A percentile compares a stretch with the other conserved stretches of the same genome.
Conservation (phyloP, 768 basidiomycete species). For the Boletus huronensis region DNA sequence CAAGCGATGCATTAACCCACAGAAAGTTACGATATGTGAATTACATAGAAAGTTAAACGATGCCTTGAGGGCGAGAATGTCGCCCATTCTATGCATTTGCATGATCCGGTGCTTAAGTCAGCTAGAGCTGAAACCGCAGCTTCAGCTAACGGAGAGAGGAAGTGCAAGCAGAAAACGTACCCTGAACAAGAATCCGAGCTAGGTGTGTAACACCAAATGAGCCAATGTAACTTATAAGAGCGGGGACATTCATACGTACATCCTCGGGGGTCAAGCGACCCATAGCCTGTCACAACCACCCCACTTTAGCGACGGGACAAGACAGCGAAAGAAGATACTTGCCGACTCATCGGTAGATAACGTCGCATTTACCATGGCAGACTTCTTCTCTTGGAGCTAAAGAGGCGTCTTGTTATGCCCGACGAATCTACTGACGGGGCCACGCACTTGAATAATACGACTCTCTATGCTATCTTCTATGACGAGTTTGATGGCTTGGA, state of each 20-base stretch:
- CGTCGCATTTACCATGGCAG: conserved; percentile 90
- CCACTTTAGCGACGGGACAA: conserved; percentile 10
- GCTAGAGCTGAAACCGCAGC: conserved; percentile 16
- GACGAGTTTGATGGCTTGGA: conserved; percentile 90
- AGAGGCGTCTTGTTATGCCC: neutral
- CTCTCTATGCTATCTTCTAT: conserved; percentile 96
- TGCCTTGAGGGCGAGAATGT: neutral
- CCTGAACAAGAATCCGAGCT: conserved; percentile 48
- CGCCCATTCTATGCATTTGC: neutral
- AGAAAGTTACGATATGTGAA: neutral
- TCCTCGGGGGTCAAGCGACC: conserved; percentile 88
- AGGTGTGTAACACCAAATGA: neutral
- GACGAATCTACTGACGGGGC: neutral
- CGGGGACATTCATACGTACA: conserved; percentile 36
- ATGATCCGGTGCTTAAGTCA: neutral
- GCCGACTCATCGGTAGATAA: conserved; percentile 79
- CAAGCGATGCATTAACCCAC: neutral
- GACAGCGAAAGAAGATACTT: conserved; percentile 21
- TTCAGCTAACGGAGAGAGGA: neutral
- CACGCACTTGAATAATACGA: conserved; percentile 78
- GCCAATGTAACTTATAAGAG: neutral
- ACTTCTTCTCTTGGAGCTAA: conserved; percentile 94
- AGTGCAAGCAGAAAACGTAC: conserved; percentile 27
- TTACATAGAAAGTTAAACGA: neutral
- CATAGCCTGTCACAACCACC: conserved; percentile 61